A percentile compares a stretch with the other conserved stretches of the same genome.
Conservation (phyloP, 75 land plant genomes). For the Selaginella tamariscina region DNA sequence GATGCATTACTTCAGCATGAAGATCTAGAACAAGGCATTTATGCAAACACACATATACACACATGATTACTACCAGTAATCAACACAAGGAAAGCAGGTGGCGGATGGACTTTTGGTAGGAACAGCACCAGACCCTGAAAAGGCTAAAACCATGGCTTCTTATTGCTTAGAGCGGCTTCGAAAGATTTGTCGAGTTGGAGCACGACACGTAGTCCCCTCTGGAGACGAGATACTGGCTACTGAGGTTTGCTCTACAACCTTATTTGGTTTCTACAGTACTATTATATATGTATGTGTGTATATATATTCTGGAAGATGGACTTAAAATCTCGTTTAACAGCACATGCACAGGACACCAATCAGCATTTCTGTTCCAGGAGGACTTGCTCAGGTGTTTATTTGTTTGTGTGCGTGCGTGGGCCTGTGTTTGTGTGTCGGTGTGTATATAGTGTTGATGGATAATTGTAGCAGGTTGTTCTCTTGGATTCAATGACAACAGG, state of each 20-base stretch:
- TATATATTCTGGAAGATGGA: too few species aligned
- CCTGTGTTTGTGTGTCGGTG: too few species aligned
- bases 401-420: too few species aligned
- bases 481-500: slow-evolving; percentile 19
- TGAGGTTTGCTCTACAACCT: slow-evolving; percentile 20
- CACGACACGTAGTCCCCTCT: slow-evolving; percentile 10
- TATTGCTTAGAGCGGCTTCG: slow-evolving; percentile 16
- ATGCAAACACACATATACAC: background rate
- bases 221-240: slow-evolving; percentile 14
- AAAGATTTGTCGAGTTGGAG: slow-evolving; percentile 13
- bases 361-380: background rate
- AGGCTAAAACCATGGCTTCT: slow-evolving; percentile 10
- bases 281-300: too few species aligned
- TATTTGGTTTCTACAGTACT: too few species aligned
- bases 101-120: slow-evolving; percentile 13
- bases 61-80: background rate
- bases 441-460: background rate
- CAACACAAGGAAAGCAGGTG: slow-evolving; percentile 1
- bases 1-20: background rate
- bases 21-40: background rate
- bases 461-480: slow-evolving; percentile 8
- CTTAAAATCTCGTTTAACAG: background rate
- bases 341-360: background rate
- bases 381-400: background rate
- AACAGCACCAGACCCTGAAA: background rate